A percentile compares a stretch with the other conserved stretches of the same genome.
phyloP scores from a whole-genome alignment of 2,329 filamentous ascomycete genomes.

The Colletotrichum graminicola region DNA sequence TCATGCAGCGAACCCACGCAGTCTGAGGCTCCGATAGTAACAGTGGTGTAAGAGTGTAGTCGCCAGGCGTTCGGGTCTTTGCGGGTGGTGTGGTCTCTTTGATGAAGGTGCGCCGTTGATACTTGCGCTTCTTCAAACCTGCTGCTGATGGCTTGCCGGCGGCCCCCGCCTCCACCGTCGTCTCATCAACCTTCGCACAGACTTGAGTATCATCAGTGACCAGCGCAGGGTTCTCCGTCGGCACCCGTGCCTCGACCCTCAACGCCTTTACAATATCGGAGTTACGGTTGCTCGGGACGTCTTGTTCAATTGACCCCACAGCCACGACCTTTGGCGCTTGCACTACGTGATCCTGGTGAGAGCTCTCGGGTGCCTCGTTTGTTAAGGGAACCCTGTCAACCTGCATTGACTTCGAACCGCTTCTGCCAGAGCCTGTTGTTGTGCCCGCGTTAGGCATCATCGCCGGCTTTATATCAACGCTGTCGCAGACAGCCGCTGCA shows the following conservation, averaged over 20 bases:
- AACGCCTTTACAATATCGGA: slow-evolving; percentile 27
- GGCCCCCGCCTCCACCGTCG: slow-evolving; percentile 17
- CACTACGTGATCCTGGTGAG: slow-evolving; percentile 5
- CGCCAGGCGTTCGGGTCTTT: slow-evolving; percentile 71
- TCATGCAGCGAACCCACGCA: slow-evolving; percentile 91
- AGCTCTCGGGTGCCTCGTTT: slow-evolving; percentile 10
- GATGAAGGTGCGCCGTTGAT: slow-evolving; percentile 50
- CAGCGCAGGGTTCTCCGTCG: slow-evolving; percentile 32
- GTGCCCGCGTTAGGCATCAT: slow-evolving; percentile 9
- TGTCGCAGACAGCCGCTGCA: slow-evolving; percentile 28
- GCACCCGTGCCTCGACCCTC: slow-evolving; percentile 26
- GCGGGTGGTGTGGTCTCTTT: slow-evolving; percentile 52
- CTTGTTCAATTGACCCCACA: slow-evolving; percentile 33
- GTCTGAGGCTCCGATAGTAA: slow-evolving; percentile 80
- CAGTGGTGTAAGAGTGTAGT: slow-evolving; percentile 85
- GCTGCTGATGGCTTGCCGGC: slow-evolving; percentile 20
- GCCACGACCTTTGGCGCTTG: slow-evolving; percentile 16
- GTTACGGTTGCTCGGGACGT: slow-evolving; percentile 16
- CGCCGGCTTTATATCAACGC: slow-evolving; percentile 8
- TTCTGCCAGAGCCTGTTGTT: slow-evolving; percentile 10
- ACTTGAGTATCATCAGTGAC: slow-evolving; percentile 25
- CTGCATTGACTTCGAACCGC: slow-evolving; percentile 27
- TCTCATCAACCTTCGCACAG: slow-evolving; percentile 39
- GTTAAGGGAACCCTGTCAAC: slow-evolving; percentile 5
- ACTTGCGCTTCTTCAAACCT: slow-evolving; percentile 50